phyloP scores from a whole-genome alignment of 331 rosid genomes.

The Ulmus americana region DNA sequence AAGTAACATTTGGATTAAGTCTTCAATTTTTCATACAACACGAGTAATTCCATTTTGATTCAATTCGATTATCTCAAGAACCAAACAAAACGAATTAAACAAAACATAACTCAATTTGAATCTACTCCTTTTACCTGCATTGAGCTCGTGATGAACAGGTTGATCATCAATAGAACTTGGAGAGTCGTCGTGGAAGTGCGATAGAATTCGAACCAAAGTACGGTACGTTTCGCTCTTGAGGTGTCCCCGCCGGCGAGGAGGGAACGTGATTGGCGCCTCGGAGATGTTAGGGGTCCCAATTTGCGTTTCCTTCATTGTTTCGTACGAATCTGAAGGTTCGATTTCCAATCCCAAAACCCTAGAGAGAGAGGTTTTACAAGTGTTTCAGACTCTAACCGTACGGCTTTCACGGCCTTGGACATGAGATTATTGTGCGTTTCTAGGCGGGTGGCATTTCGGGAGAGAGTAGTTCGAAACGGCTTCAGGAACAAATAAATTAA shows the following conservation, averaged over 20 bases:
- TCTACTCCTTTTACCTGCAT: slow-evolving; percentile 4
- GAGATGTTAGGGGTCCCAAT: slow-evolving; percentile 9
- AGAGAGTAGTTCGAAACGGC: not conserved
- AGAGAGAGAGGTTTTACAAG: not conserved
- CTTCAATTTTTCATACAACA: not conserved
- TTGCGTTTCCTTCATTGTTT: slow-evolving; percentile 17
- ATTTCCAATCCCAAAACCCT: not conserved
- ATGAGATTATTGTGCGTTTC: not conserved
- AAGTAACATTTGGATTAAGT: not conserved
- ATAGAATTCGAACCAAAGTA: slow-evolving; percentile 22
- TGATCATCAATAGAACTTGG: not conserved
- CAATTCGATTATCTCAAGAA: slow-evolving; percentile 1
- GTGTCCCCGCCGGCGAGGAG: slow-evolving; percentile 21
- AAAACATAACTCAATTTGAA: not conserved
- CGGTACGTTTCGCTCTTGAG: slow-evolving; percentile 21
- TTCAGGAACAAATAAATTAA: too few relatives aligned
- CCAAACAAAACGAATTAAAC: not conserved
- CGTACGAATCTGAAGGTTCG: not conserved
- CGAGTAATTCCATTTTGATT: too few relatives aligned
- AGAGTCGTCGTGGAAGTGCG: slow-evolving; percentile 24
- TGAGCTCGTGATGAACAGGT: slow-evolving; percentile 1
- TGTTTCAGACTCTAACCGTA: not conserved
- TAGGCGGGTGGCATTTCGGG: not conserved
- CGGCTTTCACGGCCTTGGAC: not conserved
- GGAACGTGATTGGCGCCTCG: not conserved